Evolutionary conservation across 78 protist species (phyloP), one percentile per base, ranked within the genome.

Genomic region (Bodo saltans): DNA sequence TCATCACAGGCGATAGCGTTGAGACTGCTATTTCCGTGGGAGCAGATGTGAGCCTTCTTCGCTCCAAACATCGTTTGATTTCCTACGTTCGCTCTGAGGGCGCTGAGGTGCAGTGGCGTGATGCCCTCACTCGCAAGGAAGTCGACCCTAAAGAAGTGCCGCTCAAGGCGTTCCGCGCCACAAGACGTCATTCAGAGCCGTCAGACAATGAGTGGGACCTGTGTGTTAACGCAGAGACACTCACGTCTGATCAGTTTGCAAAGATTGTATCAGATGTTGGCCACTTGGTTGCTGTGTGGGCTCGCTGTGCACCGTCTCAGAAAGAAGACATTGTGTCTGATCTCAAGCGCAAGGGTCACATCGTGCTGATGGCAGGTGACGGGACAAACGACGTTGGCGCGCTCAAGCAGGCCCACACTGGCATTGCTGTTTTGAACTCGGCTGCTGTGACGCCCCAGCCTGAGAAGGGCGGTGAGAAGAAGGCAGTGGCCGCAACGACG

Each of bases 351-450:
- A 23, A 8, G 33, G 98, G 97, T 34, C 69, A 69, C 39, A 0
- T 12, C 41, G 88, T 96, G 25, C 91, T 96, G 83, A 98, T 99
- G 99, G 95, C 98, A 41, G 99, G 99, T n/a, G 99, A 99, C 82
- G 99, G 99, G 73, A 95, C 99, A 3, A 99, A 99, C 88, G 99
- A 99, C 72, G 99, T 98, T n/a, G 99, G 99, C n/a, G 99, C 99
- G 1, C 91, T 99, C 40, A 97, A 97, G 90, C 96, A 92, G 68
- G 96, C 99, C 0, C 93, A 93, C 42, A 98, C 97, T n/a, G 99
- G 99, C 32, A 41, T 90, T 34, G 91, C 93, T 4, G 32, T 93
- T 42, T 29, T 25, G 37, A 25, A 67, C 33, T 25, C 33, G 70
- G 70, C 70, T 25, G 37, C 11, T 11, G 3, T 67, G 33, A 25